These are phyloP conservation scores for Amaranthus cruentus DNA, from an alignment of 148 eudicot genomes.

Conservation along the genomic window DNA sequence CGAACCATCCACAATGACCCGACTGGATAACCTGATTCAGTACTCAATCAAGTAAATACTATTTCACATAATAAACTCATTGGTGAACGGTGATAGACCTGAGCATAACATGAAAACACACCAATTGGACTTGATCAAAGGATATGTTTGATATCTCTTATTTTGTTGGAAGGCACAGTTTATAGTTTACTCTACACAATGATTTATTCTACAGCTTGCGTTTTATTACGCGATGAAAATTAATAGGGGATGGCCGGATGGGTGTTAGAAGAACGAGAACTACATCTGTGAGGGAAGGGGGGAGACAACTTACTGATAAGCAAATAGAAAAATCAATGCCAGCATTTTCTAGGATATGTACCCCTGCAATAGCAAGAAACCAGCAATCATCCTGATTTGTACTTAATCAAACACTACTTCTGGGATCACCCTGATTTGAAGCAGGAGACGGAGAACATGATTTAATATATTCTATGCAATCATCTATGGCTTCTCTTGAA, in stretches of 20 bases:
- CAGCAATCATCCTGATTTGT: neutral
- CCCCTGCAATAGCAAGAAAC: neutral
- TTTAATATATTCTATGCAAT: slow-evolving; percentile 52
- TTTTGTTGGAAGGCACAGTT: too few species aligned
- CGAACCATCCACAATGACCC: too few species aligned
- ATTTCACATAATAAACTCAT: too few species aligned
- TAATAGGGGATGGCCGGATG: neutral
- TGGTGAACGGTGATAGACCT: too few species aligned
- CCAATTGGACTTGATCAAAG: too few species aligned
- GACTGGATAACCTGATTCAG: too few species aligned
- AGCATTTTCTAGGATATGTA: neutral
- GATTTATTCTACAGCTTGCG: neutral
- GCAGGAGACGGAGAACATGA: slow-evolving; percentile 27
- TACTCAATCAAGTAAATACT: too few species aligned
- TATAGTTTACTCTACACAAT: neutral
- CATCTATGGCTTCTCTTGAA: slow-evolving; percentile 47
- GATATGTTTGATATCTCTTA: too few species aligned
- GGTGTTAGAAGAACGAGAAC: too few species aligned
- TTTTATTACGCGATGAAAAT: neutral
- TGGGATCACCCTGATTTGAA: neutral
- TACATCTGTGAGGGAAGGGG: too few species aligned
- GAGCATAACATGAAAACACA: too few species aligned
- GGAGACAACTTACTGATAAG: neutral
- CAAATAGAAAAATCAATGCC: neutral
- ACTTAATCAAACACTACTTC: neutral